Evolutionary conservation across 2,329 filamentous ascomycete species (phyloP), one percentile per base, ranked within the genome.

Genomic region (Colletotrichum lindemuthianum): DNA sequence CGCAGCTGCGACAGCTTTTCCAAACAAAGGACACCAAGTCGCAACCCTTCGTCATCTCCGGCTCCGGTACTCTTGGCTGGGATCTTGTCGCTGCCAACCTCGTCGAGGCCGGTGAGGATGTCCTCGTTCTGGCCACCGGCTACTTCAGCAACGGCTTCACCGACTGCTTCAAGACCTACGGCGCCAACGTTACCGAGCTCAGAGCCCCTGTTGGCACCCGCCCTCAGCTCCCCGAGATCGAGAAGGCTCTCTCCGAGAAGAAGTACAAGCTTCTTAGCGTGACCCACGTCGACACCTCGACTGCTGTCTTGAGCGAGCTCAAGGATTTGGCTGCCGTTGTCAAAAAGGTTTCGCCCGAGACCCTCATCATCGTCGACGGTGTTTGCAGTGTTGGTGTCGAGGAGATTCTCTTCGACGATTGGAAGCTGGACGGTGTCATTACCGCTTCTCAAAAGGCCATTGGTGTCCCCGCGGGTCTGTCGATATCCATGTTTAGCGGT

Each of bases 401-500:
- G 80, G 94, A 98, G 81, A 95, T 99, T 72, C 89, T 90, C 48
- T 99, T 99, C 77, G 96, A 99, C 76, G 91, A 92, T 59, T 98
- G 95, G 96, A 90, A 90, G 69, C 82, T 99, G 52, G 96, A 99
- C 77, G 93, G 89, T 70, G 95, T 97, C 47, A 84, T 99, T 64
- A 99, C 96, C 2, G 96, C 96, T 66, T 93, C 92, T 67, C 96
- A 99, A 76, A 99, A 99, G 84, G 96, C 92, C 69, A 97, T 99
- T 72, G 96, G 96, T 61, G 95, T 92, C 77, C 96, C 96, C 4
- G 96, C 96, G 37, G 96, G 96, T 70, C 85, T 99, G 68, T 96
- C 91, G 72, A 97, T 99, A 74, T 88, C 96, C 70, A 96, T 97
- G 90, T 92, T 92, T 73, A 97, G 94, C 73, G 92, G 91, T 66